Evolutionary conservation across 345 rosid species (phyloP).

Genomic region (Linum lewisii): DNA sequence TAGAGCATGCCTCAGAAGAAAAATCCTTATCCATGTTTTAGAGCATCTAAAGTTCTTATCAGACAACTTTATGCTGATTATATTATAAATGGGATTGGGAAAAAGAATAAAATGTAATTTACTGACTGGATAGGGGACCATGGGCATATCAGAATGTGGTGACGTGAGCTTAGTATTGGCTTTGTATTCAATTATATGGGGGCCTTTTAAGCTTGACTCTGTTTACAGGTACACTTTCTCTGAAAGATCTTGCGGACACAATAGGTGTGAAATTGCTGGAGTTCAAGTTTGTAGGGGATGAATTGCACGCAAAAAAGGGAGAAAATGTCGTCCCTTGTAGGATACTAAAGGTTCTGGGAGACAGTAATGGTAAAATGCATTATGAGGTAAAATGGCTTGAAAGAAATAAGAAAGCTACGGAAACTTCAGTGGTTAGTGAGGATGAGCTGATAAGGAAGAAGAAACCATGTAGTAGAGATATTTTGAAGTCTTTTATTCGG

Average conservation of each 20-base stretch:
- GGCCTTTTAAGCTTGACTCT: not conserved
- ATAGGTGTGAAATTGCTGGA: constrained; percentile 52
- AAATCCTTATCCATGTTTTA: too few relatives aligned
- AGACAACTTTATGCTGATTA: too few relatives aligned
- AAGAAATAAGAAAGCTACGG: constrained; percentile 39
- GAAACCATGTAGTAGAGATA: constrained; percentile 57
- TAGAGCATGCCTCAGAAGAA: not conserved
- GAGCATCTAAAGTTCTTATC: too few relatives aligned
- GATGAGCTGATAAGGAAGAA: constrained; percentile 67
- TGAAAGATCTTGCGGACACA: constrained; percentile 76
- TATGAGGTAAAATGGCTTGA: constrained; percentile 74
- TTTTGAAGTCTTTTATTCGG: constrained; percentile 85
- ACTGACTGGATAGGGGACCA: not conserved
- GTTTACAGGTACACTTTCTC: constrained; percentile 65
- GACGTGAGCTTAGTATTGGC: not conserved
- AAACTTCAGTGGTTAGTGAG: constrained; percentile 35
- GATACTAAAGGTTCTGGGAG: constrained; percentile 41
- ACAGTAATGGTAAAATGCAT: constrained; percentile 26
- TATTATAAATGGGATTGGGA: too few relatives aligned
- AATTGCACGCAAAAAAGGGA: constrained; percentile 55
- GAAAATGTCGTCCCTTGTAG: constrained; percentile 49
- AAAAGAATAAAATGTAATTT: too few relatives aligned
- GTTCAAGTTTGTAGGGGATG: constrained; percentile 48
- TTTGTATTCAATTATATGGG: not conserved
- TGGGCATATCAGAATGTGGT: not conserved